phyloP scores from a whole-genome alignment of 306 rosid species.

The Quercus rubra region DNA sequence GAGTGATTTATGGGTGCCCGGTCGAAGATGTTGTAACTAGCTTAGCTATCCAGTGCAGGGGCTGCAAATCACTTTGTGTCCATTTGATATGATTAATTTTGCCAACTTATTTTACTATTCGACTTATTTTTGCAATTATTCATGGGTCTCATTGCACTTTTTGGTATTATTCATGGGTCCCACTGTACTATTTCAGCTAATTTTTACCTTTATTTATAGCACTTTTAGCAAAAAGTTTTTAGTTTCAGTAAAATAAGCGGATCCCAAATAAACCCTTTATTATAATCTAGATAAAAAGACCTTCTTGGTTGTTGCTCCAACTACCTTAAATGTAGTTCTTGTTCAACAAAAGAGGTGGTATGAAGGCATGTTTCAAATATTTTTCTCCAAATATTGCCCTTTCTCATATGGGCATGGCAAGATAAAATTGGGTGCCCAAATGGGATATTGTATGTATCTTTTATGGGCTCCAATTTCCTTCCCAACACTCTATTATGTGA shows the following conservation, averaged over 20 bases:
- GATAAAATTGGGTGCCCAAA: constrained; percentile 50
- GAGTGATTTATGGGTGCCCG: constrained; percentile 62
- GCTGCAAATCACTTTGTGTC: constrained; percentile 51
- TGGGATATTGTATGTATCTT: constrained; percentile 56
- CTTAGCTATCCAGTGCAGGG: constrained; percentile 51
- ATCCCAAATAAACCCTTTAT: constrained; percentile 6
- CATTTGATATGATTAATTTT: no score
- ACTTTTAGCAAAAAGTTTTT: no score
- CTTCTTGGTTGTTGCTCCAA: constrained; percentile 62
- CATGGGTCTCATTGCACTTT: no score
- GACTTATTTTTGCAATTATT: no score
- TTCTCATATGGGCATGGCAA: constrained; percentile 61
- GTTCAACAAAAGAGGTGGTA: constrained; percentile 52
- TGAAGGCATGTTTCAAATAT: constrained; percentile 58
- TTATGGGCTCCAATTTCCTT: constrained; percentile 71
- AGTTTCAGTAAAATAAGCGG: no score
- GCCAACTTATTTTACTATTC: no score
- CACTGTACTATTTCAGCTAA: no score
- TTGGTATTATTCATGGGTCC: no score
- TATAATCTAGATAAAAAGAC: constrained; percentile 55
- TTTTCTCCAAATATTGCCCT: constrained; percentile 72
- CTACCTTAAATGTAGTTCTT: constrained; percentile 39
- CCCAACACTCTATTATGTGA: constrained; percentile 45
- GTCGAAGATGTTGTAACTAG: constrained; percentile 65
- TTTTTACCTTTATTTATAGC: no score